These are phyloP conservation scores for Acorus gramineus DNA, from an alignment of 106 monocot genomes.

Conservation along the genomic window DNA sequence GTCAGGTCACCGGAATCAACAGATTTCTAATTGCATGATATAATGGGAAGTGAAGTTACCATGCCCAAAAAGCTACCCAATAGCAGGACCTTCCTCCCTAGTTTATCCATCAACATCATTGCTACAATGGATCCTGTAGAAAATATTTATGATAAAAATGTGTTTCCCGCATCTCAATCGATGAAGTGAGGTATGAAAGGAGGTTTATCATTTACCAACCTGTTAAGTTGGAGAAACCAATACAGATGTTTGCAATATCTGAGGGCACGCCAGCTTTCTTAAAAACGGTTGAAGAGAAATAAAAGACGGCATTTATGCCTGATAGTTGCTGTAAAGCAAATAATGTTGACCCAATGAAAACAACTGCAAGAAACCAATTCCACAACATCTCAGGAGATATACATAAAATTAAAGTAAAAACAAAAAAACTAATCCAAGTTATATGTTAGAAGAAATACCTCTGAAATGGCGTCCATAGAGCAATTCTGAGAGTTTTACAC, in stretches of 20 bases:
- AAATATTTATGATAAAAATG: not conserved
- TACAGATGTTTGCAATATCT: slow-evolving; percentile 63
- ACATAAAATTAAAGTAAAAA: not conserved
- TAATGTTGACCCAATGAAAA: slow-evolving; percentile 90
- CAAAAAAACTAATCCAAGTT: slow-evolving; percentile 1
- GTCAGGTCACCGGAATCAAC: not conserved
- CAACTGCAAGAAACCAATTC: slow-evolving; percentile 42
- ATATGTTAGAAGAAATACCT: slow-evolving; percentile 26
- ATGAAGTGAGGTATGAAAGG: too few relatives aligned
- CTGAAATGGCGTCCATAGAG: slow-evolving; percentile 70
- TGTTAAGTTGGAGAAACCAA: slow-evolving; percentile 79
- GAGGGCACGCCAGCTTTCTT: slow-evolving; percentile 77
- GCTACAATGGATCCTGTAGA: slow-evolving; percentile 71
- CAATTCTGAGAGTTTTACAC: slow-evolving; percentile 63
- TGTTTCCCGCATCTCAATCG: not conserved
- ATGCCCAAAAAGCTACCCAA: slow-evolving; percentile 80
- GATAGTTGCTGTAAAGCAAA: slow-evolving; percentile 99
- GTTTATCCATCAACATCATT: slow-evolving; percentile 90
- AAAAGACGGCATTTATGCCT: slow-evolving; percentile 98
- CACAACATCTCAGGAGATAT: too few relatives aligned
- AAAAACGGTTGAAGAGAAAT: slow-evolving; percentile 88
- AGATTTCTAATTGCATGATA: not conserved
- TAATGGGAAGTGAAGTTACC: slow-evolving; percentile 33
- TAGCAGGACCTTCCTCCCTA: slow-evolving; percentile 73
- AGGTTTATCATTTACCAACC: slow-evolving; percentile 26